Conservation (phyloP, 768 basidiomycete genomes). For the Panellus pusillus region DNA sequence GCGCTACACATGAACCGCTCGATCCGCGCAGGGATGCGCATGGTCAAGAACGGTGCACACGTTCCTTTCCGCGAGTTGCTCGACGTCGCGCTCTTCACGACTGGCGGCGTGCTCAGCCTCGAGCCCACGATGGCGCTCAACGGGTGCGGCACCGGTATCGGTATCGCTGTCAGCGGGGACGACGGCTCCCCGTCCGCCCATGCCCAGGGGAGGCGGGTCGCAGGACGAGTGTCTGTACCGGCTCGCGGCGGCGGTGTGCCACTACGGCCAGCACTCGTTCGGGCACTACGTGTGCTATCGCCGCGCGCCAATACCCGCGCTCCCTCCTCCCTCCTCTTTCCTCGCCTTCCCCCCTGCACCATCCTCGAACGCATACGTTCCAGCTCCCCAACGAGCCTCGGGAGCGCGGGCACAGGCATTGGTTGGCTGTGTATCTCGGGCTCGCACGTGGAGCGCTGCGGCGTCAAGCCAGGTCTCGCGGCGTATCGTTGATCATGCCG, state of each 20-base stretch:
- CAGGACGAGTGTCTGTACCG: constrained; percentile 64
- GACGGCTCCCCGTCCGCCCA: not conserved
- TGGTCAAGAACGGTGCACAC: constrained; percentile 81
- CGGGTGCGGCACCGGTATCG: constrained; percentile 23
- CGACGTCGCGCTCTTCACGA: constrained; percentile 87
- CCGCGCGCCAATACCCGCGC: constrained; percentile 37
- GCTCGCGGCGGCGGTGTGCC: constrained; percentile 83
- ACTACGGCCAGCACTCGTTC: constrained; percentile 89
- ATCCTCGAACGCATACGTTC: not conserved
- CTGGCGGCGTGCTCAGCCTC: constrained; percentile 74
- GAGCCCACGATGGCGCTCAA: constrained; percentile 56
- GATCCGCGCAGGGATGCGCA: constrained; percentile 70
- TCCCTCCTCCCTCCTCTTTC: no score
- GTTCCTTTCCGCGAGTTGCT: constrained; percentile 85
- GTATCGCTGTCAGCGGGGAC: constrained; percentile 35
- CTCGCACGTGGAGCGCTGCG: constrained; percentile 73
- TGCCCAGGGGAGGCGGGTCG: not conserved
- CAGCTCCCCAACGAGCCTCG: constrained; percentile 24
- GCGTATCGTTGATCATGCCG: constrained; percentile 83
- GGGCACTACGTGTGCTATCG: constrained; percentile 37
- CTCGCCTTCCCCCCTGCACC: no score
- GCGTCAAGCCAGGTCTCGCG: constrained; percentile 71
- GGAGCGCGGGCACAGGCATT: constrained; percentile 39
- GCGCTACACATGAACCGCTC: constrained; percentile 92
- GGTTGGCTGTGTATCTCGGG: constrained; percentile 93